Conservation (phyloP, 2,329 filamentous ascomycete species). For the Stenocarpella maydis region DNA sequence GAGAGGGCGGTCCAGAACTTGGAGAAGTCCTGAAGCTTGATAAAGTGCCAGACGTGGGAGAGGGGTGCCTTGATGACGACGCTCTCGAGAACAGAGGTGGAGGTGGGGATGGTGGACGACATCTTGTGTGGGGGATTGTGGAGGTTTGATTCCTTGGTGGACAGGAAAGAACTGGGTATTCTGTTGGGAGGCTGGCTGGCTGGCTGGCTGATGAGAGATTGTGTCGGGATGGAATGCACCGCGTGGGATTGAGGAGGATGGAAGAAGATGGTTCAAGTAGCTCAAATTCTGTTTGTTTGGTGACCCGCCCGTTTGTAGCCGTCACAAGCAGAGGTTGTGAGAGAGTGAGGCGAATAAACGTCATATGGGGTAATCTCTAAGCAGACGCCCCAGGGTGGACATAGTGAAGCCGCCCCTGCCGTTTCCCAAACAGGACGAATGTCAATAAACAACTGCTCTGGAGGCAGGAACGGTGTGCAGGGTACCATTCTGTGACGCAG, state of each 20-base stretch:
- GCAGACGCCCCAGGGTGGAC: conserved; percentile 3
- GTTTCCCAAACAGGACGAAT: conserved; percentile 6
- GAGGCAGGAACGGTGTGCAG: background rate
- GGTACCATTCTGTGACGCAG: too few relatives aligned
- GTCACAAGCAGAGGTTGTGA: conserved; percentile 11
- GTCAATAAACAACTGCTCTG: background rate
- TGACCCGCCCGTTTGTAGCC: background rate
- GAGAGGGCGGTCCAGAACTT: conserved; percentile 72
- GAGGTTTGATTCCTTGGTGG: background rate
- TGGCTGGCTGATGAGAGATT: background rate
- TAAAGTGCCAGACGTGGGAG: conserved; percentile 73
- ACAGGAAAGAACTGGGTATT: too few relatives aligned
- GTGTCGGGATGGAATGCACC: background rate
- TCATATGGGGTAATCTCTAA: conserved; percentile 10
- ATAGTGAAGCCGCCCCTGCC: background rate
- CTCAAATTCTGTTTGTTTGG: conserved; percentile 14
- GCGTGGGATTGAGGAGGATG: background rate
- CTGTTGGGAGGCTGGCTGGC: too few relatives aligned
- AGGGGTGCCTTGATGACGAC: conserved; percentile 74
- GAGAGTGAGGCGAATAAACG: conserved; percentile 22
- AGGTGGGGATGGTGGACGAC: conserved; percentile 63
- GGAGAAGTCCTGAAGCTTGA: conserved; percentile 76
- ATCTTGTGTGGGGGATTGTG: conserved; percentile 8
- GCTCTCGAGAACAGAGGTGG: conserved; percentile 71
- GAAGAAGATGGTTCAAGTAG: conserved; percentile 4